Conservation (phyloP, 495 filamentous ascomycete species). For the Zalerion maritima region DNA sequence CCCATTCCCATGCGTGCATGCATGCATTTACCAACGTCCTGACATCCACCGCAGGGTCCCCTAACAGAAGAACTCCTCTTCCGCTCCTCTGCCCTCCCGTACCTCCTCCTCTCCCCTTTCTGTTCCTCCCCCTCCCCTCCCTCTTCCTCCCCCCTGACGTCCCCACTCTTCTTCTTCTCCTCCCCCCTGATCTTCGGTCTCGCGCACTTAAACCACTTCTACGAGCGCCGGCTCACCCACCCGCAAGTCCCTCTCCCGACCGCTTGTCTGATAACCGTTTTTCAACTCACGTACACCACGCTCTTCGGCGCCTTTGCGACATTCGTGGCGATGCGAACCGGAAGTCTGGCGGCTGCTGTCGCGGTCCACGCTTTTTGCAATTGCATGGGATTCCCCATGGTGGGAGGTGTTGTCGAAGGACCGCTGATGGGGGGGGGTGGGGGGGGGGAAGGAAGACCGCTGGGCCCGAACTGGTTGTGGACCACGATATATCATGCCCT, state of each 20-base stretch:
- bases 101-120: conserved; percentile 75
- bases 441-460: conserved; percentile 3
- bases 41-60: conserved; percentile 45
- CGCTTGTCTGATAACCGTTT: conserved; percentile 51
- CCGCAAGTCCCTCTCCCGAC: conserved; percentile 46
- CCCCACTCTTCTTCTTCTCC: conserved; percentile 52
- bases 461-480: conserved; percentile 34
- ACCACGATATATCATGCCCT: conserved; percentile 64
- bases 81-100: conserved; percentile 66
- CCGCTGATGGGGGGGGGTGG: conserved; percentile 6
- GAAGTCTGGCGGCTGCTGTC: conserved; percentile 57
- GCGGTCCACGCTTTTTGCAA: conserved; percentile 84
- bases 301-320: conserved; percentile 86
- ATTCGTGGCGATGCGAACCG: conserved; percentile 81
- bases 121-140: too few species aligned
- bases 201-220: conserved; percentile 89
- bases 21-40: conserved; percentile 6
- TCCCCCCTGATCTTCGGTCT: conserved; percentile 88
- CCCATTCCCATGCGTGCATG: conserved; percentile 1
- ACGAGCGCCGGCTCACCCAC: conserved; percentile 77
- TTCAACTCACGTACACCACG: conserved; percentile 88
- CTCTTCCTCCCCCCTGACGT: conserved; percentile 36
- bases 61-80: conserved; percentile 90
- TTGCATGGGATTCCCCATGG: conserved; percentile 70
- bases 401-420: conserved; percentile 65